Base-by-base conservation (phyloP, 306 rosid genomes). In the Dicorynia guianensis region DNA sequence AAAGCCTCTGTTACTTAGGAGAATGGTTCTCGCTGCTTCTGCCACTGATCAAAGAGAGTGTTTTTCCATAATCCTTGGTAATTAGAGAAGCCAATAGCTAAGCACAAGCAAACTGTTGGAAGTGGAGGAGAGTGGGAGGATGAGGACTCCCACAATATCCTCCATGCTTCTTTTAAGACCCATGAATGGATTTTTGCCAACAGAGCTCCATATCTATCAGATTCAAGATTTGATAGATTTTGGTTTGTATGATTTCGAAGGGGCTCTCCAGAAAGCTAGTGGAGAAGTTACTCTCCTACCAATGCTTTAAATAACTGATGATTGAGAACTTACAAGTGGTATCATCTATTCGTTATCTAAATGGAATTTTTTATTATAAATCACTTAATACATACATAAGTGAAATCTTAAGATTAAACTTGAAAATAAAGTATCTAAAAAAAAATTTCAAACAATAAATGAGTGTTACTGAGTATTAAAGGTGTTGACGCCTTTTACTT, bases 251-350 rank as follows among this genome's bases (percentile, higher is more conserved):
- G 56, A 36, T 69, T 66, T 60, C 52, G 85, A 71, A 67, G 73
- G 79, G 83, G 74, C 57, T 76, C 72, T 69, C 14, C 58, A 57
- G 79, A 81, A 74, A 81, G 82, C 36, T 64, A 80, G 89, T 83
- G 93, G 89, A 69, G 76, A 73, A 67, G 74, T 63, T 73, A 76
- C 76, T 62, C 78, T 82, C 69, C 60, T 81, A 71, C 78, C 76
- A 18, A 52, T 55, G 63, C 91, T 83, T 85, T 89, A 89, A 80
- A 91, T 91, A 89, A 86, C 83, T 67, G 83, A 67, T 81, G 87
- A 77, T 63, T 69, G 82, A 73, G 74, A 84, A 73, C 60, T 63
- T 57, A 42, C 68, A 57, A 30, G 68, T 38, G 74, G 10, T 35
- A 40, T 66, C 66, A 69, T 76, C 83, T 74, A 76, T 75, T 83